Base-by-base conservation (phyloP, 2,329 filamentous ascomycete species). In the Cladosporium austrohemisphaericum region DNA sequence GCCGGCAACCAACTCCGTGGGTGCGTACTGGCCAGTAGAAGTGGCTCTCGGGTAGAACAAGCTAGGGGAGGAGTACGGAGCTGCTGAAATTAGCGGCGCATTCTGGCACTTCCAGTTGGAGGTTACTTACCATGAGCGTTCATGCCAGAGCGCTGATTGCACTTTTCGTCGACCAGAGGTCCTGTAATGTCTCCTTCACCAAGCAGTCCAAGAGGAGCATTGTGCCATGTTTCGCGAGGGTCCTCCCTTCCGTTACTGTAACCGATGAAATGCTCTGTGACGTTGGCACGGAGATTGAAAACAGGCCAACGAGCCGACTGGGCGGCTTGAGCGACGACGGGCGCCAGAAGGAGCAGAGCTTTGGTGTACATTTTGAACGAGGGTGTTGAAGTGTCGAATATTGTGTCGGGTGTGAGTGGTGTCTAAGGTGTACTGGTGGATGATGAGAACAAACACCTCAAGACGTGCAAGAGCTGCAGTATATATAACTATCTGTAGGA, bases 271-370 rank as follows among this genome's bases (percentile, higher is more conserved):
- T 32, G 13, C 41, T 44, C 29, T 8, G 41, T 35, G 41, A 44
- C 41, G n/a, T 44, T 44, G 19, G 41, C 41, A 33, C 41, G 41
- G 28, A 44, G 41, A 20, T 32, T 44, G 41, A 44, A 44, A 16
- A 44, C 28, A 25, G 41, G 41, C 41, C 41, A 44, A 16, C 29
- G 41, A 33, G 41, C 41, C 2, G 41, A 33, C 20, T 44, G 41
- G 19, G 41, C 41, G 19, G 41, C 41, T 35, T 44, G 41, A 33
- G 41, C 41, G 29, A 29, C 41, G 41, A 44, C 33, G 29, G 41
- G 41, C 28, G 41, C 41, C 41, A 33, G 4, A 9, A 5, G 2
- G 41, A 44, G 41, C 1, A 44, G 41, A 25, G n/a, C 41, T 33
- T 8, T n/a, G 29, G 41, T 33, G 41, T 33, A 33, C 41, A 44